Evolutionary conservation across 176 grass and related monocot species (phyloP), one percentile per base, ranked within the genome.

Genomic region (Thalia dealbata): DNA sequence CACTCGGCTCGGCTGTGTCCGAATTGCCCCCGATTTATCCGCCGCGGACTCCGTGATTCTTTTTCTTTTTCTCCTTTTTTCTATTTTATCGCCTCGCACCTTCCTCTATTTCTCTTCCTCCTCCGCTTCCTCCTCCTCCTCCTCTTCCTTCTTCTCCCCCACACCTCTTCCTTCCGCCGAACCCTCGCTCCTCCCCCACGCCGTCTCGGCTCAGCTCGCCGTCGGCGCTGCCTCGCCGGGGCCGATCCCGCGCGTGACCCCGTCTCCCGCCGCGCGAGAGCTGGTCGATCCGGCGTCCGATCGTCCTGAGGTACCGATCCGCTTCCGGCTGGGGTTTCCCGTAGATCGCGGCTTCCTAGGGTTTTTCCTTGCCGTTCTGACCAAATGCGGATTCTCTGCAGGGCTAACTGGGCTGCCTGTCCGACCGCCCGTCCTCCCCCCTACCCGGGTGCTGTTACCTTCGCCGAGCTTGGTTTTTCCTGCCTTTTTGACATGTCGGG

Each of bases 401-500:
- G 63, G 63, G 14, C 13, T 32, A 32, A 16, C 32, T 35, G 6
- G 3, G 63, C 26, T 66, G 3, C 28, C 26, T 66, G 2, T 66
- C 18, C 11, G 63, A 7, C 63, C 4, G 3, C 63, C 13, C 63
- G 7, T 66, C 63, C 3, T 32, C 63, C 63, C 30, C 63, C 1
- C 7, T n/a, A n/a, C n/a, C 63, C 32, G 32, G 4, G 26, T 10
- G 26, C 28, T 64, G 63, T 32, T 38, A 1, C 32, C 32, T 38
- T 38, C 32, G 4, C 4, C 32, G 32, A 1, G 32, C 32, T 38
- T 38, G 32, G 32, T 38, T 38, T 65, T 32, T 3, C 30, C 27
- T 12, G 46, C 69, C 32, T 15, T 30, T 38, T 25, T 48, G 45
- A 71, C 25, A 71, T 71, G 69, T 71, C 66, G 35, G 66, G 66